Evolutionary conservation across 768 basidiomycete genomes (phyloP), one percentile per base, ranked within the genome.

Genomic region (Leccinum boreale): DNA sequence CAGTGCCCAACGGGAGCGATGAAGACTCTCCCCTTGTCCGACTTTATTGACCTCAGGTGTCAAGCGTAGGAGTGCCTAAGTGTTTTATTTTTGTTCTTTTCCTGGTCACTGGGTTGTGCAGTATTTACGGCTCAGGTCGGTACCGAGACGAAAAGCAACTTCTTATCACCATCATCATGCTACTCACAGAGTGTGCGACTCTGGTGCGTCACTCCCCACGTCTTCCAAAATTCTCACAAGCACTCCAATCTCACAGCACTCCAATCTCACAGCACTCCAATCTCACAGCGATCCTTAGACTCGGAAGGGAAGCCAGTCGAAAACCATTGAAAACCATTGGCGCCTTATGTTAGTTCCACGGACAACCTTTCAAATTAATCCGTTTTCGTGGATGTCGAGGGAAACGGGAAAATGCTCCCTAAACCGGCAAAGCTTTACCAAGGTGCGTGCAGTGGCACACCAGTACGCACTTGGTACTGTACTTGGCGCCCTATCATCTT

Each of bases 361-460:
- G 23, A 24, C 5, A 15, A 19, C 9, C 10, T 33, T 56, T 29
- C 29, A 39, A 39, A 26, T 19, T 2, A 3, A 19, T 39, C 35
- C 24, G 19, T 33, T 42, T 33, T 57, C 50, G 59, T 33, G 62
- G 52, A 24, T 54, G 2, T 39, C 42, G 14, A 51, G 23, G 44
- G 44, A 52, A 46, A 31, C n/a, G 31, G 19, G 29, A 28, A 42
- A 23, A 17, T 12, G 21, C 12, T 17, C 12, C 45, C 10, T 46
- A 19, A 35, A 17, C 81, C 82, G 82, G 84, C 77, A 24, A 64
- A 89, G 56, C 76, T 89, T 89, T 17, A 85, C 79, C 23, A 91
- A 3, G 88, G 89, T 1, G 78, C 82, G 14, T 71, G 72, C 15
- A 36, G 35, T 35, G 89, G 89, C 50, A 70, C 81, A 47, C 77